Conservation (phyloP, 768 basidiomycete species). For the Hericium coralloides region DNA sequence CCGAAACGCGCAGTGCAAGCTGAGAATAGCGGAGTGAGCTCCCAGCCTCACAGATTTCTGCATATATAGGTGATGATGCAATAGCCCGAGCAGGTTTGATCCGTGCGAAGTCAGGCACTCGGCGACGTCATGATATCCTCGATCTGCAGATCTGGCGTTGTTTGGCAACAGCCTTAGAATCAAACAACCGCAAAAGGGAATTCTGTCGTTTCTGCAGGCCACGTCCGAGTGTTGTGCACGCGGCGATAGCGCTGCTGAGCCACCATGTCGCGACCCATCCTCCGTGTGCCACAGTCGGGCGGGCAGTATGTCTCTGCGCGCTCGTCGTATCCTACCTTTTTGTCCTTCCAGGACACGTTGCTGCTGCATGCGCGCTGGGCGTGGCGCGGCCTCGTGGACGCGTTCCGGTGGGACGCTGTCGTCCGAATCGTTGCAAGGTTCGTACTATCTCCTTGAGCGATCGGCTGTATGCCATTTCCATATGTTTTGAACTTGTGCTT, state of each 20-base stretch:
- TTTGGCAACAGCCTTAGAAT: constrained; percentile 1
- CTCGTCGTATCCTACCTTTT: constrained; percentile 57
- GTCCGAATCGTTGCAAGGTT: constrained; percentile 51
- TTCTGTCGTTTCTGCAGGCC: not conserved
- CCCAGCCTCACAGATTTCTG: too few species aligned
- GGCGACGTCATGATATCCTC: not conserved
- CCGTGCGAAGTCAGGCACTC: not conserved
- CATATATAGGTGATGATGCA: not conserved
- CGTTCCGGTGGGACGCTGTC: constrained; percentile 66
- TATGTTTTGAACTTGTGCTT: too few species aligned
- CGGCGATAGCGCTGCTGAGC: too few species aligned
- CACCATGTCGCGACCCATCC: not conserved
- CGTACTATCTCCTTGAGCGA: constrained; percentile 1
- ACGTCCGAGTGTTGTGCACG: not conserved
- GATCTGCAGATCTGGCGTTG: not conserved
- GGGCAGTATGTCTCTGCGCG: constrained; percentile 24
- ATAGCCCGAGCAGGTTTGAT: not conserved
- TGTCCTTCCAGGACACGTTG: constrained; percentile 52
- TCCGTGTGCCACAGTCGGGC: not conserved
- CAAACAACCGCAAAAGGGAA: not conserved
- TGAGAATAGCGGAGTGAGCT: not conserved
- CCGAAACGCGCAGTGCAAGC: not conserved
- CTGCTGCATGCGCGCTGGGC: constrained; percentile 53
- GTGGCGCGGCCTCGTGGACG: constrained; percentile 53
- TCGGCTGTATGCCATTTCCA: too few species aligned